phyloP scores from a whole-genome alignment of 805 yeast genomes.

The Lipomyces mesembrius region DNA sequence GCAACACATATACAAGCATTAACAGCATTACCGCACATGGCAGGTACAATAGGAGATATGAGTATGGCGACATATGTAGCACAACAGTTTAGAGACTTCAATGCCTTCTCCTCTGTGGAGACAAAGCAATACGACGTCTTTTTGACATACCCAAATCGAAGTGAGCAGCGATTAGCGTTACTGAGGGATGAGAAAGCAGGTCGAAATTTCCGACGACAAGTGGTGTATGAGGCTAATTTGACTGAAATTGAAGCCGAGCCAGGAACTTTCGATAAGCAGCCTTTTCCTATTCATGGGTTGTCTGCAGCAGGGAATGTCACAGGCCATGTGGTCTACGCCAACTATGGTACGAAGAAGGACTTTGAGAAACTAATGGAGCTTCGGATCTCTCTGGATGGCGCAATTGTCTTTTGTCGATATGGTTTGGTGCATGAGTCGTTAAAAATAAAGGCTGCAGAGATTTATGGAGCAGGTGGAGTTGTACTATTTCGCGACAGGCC shows the following conservation, averaged over 20 bases:
- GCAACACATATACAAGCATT: conserved; percentile 71
- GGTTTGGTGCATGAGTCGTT: conserved; percentile 72
- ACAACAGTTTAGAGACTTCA: conserved; percentile 53
- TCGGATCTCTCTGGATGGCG: conserved; percentile 58
- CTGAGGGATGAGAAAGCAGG: conserved; percentile 41
- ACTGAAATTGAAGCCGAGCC: conserved; percentile 25
- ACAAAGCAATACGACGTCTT: conserved; percentile 58
- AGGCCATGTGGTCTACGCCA: conserved; percentile 66
- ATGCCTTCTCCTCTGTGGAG: conserved; percentile 47
- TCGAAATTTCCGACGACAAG: conserved; percentile 61
- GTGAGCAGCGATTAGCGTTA: conserved; percentile 16
- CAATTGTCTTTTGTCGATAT: conserved; percentile 68
- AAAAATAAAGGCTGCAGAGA: conserved; percentile 76
- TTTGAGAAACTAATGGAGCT: conserved; percentile 53
- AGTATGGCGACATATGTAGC: conserved; percentile 70
- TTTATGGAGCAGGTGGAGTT: conserved; percentile 68
- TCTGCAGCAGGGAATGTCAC: conserved; percentile 77
- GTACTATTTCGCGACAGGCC: conserved; percentile 71
- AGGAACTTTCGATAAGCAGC: conserved; percentile 24
- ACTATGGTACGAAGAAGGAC: conserved; percentile 68
- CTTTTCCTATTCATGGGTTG: conserved; percentile 68
- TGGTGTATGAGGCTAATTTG: conserved; percentile 48
- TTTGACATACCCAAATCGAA: conserved; percentile 66
- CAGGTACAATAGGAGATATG: conserved; percentile 87
- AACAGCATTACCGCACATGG: conserved; percentile 79